Evolutionary conservation across 2,329 filamentous ascomycete genomes (phyloP).

Genomic region (Alternaria postmessia): DNA sequence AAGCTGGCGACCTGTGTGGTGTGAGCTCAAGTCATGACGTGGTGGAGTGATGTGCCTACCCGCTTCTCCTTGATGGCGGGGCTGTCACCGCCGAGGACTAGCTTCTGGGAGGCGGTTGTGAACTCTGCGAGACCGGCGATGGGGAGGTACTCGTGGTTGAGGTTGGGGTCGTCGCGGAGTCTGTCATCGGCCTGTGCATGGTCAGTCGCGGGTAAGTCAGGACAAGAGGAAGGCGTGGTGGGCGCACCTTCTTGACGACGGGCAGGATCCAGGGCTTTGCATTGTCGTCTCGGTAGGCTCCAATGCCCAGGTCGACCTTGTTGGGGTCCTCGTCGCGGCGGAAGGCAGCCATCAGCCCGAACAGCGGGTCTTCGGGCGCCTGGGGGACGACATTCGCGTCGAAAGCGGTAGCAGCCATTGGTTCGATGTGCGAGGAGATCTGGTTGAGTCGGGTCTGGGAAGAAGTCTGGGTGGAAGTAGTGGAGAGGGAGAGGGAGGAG

Average conservation of each 20-base stretch:
- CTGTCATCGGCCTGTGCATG: conserved; percentile 82
- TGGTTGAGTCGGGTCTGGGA: conserved; percentile 58
- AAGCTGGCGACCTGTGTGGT: conserved; percentile 69
- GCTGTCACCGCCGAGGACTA: conserved; percentile 82
- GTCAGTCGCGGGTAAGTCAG: background rate
- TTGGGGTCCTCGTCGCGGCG: conserved; percentile 75
- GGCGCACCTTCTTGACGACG: conserved; percentile 88
- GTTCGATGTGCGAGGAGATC: conserved; percentile 75
- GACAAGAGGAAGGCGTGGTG: background rate
- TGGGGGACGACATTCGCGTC: conserved; percentile 79
- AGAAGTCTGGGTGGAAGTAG: conserved; percentile 27
- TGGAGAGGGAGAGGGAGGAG: conserved; percentile 17
- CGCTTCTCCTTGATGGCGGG: conserved; percentile 86
- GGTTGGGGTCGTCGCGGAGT: conserved; percentile 83
- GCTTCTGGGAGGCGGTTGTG: conserved; percentile 87
- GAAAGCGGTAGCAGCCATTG: conserved; percentile 71
- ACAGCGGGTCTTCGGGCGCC: conserved; percentile 93
- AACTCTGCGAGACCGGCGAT: conserved; percentile 89
- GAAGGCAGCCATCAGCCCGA: conserved; percentile 89
- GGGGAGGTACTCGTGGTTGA: conserved; percentile 98
- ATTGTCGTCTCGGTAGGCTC: conserved; percentile 92
- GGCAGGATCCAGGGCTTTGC: conserved; percentile 98
- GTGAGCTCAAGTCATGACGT: conserved; percentile 39
- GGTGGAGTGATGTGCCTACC: conserved; percentile 51
- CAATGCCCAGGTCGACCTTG: conserved; percentile 95